Base-by-base conservation (phyloP, 2,329 filamentous ascomycete species). In the Simplicillium aogashimaense region DNA sequence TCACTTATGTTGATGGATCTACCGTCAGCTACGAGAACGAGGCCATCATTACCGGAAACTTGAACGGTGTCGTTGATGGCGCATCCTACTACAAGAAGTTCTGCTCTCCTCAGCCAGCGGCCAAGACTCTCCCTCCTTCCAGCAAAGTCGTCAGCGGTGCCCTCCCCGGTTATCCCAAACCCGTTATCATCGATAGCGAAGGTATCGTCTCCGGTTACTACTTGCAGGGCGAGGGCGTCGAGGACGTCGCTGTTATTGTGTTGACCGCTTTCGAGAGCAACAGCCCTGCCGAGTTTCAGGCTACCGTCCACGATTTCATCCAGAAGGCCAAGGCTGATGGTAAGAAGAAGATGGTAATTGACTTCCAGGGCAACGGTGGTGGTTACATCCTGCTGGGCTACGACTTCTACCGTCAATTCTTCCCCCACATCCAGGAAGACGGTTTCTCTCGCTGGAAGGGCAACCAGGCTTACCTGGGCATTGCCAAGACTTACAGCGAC, bases 291-390 rank as follows among this genome's bases (percentile, higher is more conserved):
- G 41, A 49, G 15, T 56, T 53, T 36, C 40, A 43, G 15, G 36
- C 40, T 4, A 43, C 53, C 32, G 48, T 54, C n/a, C 37, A 63
- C 7, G 38, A 40, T 7, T 70, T 78, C 47, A 60, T 80, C 13
- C 56, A 61, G 0, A 57, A 61, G 32, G 66, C 66, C 11, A 64
- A 66, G 33, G 46, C 54, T 2, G 60, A 61, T 2, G 64, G 66
- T 2, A 78, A 78, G 52, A 73, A 63, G 2, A 78, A 74, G 53
- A 61, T 85, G 5, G 65, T 85, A 25, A 72, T 85, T 43, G 81
- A 85, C 46, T 51, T 84, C 7, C 68, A 72, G 4, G 66, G 62
- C 2, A 86, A 85, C 46, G 64, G 63, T 0, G 81, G 80, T 31
- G 80, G 81, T 1, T 56, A 57, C 35, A 51, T 75, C 12, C 48